phyloP scores from a whole-genome alignment of 495 filamentous ascomycete species.

The Darksidea phi region DNA sequence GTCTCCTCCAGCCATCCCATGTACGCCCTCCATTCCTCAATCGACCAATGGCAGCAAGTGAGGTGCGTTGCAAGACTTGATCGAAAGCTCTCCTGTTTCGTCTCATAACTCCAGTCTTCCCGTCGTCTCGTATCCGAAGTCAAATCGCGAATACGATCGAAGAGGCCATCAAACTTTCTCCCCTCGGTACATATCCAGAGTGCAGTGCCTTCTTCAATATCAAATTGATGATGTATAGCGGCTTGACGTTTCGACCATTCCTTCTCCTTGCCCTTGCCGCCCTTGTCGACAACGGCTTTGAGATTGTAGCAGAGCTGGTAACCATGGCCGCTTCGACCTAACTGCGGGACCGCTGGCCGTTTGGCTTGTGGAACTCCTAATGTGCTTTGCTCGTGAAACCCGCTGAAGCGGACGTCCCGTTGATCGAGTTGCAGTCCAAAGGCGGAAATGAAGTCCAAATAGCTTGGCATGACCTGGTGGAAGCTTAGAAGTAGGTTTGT shows the following conservation, averaged over 20 bases:
- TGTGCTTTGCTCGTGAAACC: conserved; percentile 35
- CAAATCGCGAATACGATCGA: conserved; percentile 40
- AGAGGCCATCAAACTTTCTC: conserved; percentile 35
- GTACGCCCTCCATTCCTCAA: conserved; percentile 48
- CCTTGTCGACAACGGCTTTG: conserved; percentile 38
- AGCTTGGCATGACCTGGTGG: conserved; percentile 50
- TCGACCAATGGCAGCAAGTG: conserved; percentile 46
- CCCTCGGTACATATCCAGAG: conserved; percentile 37
- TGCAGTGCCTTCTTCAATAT: conserved; percentile 41
- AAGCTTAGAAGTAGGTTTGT: conserved; percentile 41
- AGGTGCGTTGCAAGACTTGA: conserved; percentile 29
- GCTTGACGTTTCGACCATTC: conserved; percentile 50
- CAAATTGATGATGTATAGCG: conserved; percentile 48
- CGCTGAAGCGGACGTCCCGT: conserved; percentile 41
- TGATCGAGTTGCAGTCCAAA: conserved; percentile 46
- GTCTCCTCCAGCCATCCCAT: conserved; percentile 44
- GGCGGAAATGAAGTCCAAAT: conserved; percentile 47
- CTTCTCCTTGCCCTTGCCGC: conserved; percentile 31
- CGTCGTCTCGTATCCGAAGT: conserved; percentile 38
- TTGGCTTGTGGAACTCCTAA: conserved; percentile 20
- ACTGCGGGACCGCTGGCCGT: conserved; percentile 39
- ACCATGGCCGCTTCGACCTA: conserved; percentile 46
- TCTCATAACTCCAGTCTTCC: conserved; percentile 29
- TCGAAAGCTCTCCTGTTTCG: conserved; percentile 19
- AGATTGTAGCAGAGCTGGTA: conserved; percentile 50